These are phyloP conservation scores for Lichtheimia ramosa DNA, from an alignment of 371 early-diverging fungal genomes.

Conservation along the genomic window DNA sequence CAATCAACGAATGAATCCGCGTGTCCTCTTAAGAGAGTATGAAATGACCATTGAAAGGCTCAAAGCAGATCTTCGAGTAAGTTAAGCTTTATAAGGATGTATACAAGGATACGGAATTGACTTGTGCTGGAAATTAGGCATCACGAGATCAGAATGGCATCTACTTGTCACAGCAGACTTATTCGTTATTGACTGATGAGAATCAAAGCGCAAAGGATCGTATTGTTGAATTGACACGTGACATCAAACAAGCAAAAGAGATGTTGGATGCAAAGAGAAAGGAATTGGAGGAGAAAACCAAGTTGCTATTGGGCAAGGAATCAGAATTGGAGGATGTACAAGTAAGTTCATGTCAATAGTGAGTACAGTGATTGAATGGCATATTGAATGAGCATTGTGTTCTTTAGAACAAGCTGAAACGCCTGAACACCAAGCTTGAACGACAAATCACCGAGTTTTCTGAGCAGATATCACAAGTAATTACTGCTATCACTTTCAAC, in stretches of 20 bases:
- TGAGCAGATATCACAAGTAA: conserved; percentile 6
- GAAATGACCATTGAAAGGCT: conserved; percentile 74
- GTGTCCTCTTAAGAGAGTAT: conserved; percentile 85
- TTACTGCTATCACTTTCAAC: neutral
- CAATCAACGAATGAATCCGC: conserved; percentile 80
- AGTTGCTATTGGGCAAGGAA: conserved; percentile 14
- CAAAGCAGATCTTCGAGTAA: conserved; percentile 45
- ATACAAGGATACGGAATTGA: neutral
- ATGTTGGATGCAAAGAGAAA: conserved; percentile 46
- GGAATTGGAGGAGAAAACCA: conserved; percentile 15
- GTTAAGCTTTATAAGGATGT: neutral
- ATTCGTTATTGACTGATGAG: conserved; percentile 55
- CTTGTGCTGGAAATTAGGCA: conserved; percentile 34
- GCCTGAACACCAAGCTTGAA: neutral
- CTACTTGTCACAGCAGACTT: conserved; percentile 65
- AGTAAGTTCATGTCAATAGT: conserved; percentile 1
- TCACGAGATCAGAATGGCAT: conserved; percentile 75
- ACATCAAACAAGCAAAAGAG: conserved; percentile 1
- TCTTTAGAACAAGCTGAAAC: neutral
- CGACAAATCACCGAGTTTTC: neutral
- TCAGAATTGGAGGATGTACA: conserved; percentile 4
- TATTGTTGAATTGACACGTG: conserved; percentile 9
- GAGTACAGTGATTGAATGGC: too few relatives aligned
- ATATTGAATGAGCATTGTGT: neutral
- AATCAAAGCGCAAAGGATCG: conserved; percentile 54